A percentile compares a stretch with the other conserved stretches of the same genome.
Evolutionary conservation across 495 filamentous ascomycete genomes (phyloP).

Genomic region (Neurospora sp.): DNA sequence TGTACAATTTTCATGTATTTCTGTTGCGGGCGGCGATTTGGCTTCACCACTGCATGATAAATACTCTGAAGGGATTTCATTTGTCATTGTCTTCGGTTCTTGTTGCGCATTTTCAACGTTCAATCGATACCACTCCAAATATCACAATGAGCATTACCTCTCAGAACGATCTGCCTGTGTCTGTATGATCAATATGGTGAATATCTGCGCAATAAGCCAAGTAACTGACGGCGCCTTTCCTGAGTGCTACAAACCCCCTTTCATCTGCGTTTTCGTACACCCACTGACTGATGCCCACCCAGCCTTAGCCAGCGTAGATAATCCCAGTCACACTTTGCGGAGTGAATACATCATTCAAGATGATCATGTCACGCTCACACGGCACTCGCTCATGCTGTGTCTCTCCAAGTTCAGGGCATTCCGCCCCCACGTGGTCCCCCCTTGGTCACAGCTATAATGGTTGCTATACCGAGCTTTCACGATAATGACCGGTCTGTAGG

Average conservation of each 20-base stretch:
- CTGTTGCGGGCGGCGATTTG: not conserved
- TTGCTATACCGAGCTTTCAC: not conserved
- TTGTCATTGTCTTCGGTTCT: not conserved
- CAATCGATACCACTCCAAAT: conserved; percentile 12
- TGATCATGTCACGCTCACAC: not conserved
- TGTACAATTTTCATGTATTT: not conserved
- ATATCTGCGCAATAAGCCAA: not conserved
- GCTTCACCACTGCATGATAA: not conserved
- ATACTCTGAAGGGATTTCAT: not conserved
- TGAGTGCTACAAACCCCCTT: not conserved
- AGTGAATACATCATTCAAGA: not conserved
- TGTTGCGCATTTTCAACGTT: not conserved
- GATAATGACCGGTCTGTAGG: not conserved
- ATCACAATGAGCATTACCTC: not conserved
- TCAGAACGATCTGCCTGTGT: not conserved
- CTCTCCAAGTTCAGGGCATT: not conserved
- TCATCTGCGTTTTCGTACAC: not conserved
- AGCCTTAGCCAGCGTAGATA: not conserved
- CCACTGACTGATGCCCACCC: not conserved
- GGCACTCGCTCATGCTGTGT: not conserved
- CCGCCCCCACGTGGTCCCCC: not conserved
- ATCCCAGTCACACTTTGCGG: not conserved
- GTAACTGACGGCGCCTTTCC: not conserved
- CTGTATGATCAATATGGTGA: not conserved
- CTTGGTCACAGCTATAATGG: not conserved